phyloP scores from a whole-genome alignment of 108 stramenopile genomes.

The Nitzschia putrida region DNA sequence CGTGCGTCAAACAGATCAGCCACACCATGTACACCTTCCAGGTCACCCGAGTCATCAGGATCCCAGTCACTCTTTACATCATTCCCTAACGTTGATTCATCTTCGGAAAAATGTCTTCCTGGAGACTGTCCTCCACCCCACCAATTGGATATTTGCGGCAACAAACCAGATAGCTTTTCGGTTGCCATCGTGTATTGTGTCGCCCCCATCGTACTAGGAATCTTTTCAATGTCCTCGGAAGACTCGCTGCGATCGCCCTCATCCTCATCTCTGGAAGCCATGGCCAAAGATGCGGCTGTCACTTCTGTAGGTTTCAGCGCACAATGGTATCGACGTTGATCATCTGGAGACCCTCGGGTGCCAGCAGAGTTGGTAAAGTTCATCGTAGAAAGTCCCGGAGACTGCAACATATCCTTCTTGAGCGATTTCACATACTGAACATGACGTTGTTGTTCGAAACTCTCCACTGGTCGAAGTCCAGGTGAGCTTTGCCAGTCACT shows the following conservation, averaged over 20 bases:
- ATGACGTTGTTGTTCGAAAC: slow-evolving; percentile 8
- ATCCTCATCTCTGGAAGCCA: not conserved
- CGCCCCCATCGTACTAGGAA: not conserved
- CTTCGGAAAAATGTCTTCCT: not conserved
- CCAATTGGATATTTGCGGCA: not conserved
- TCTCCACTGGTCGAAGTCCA: slow-evolving; percentile 5
- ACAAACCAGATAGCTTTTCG: not conserved
- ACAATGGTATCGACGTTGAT: slow-evolving; percentile 7
- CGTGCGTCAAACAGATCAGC: slow-evolving; percentile 3
- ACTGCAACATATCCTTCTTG: slow-evolving; percentile 8
- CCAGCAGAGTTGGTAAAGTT: not conserved
- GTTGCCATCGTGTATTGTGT: not conserved
- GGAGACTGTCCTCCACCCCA: not conserved
- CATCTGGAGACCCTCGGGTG: not conserved
- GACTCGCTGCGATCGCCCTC: not conserved
- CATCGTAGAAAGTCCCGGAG: slow-evolving; percentile 5
- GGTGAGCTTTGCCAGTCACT: not conserved
- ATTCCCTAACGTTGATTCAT: slow-evolving; percentile 11
- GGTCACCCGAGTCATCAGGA: slow-evolving; percentile 1
- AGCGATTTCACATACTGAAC: not conserved
- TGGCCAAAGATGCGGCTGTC: slow-evolving; percentile 5
- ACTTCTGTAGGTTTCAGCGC: slow-evolving; percentile 10
- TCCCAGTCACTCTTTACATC: slow-evolving; percentile 12
- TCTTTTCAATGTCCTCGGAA: not conserved
- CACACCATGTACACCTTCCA: not conserved